Evolutionary conservation across 169 alveolate genomes (phyloP).

Genomic region (Cryptosporidium sp.): DNA sequence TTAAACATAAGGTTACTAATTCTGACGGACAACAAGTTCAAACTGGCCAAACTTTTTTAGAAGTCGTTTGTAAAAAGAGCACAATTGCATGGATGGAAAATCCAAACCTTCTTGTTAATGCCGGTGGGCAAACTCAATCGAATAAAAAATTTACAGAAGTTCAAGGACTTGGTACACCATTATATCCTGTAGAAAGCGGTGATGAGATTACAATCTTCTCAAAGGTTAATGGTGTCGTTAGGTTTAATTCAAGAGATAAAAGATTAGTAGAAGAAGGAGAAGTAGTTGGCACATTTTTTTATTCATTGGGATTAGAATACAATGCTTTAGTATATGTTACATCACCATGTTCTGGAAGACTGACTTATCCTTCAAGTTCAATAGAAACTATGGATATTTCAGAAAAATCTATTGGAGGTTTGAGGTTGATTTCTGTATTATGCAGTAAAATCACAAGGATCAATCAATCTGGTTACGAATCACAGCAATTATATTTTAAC

Average conservation of each 20-base stretch:
- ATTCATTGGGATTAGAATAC: not conserved
- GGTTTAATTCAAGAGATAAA: not conserved
- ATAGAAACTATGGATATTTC: not conserved
- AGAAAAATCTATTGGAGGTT: not conserved
- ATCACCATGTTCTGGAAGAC: slow-evolving; percentile 12
- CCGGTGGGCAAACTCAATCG: not conserved
- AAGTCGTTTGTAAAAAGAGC: not conserved
- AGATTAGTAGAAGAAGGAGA: not conserved
- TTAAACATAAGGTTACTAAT: not conserved
- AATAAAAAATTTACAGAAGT: not conserved
- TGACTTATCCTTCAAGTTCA: not conserved
- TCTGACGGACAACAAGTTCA: not conserved
- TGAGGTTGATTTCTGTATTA: not conserved
- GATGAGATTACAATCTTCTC: not conserved
- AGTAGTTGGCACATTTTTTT: not conserved
- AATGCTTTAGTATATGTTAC: not conserved
- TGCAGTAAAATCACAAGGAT: not conserved
- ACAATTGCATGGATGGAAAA: slow-evolving; percentile 2
- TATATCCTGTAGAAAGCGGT: not conserved
- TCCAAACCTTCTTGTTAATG: not conserved
- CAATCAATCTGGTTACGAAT: not conserved
- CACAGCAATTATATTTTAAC: not conserved
- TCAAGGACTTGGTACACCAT: slow-evolving; percentile 7
- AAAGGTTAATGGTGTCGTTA: not conserved
- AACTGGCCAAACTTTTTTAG: slow-evolving; percentile 16